A percentile compares a stretch with the other conserved stretches of the same genome.
Evolutionary conservation across 345 rosid species (phyloP).

Genomic region (Heritiera littoralis): DNA sequence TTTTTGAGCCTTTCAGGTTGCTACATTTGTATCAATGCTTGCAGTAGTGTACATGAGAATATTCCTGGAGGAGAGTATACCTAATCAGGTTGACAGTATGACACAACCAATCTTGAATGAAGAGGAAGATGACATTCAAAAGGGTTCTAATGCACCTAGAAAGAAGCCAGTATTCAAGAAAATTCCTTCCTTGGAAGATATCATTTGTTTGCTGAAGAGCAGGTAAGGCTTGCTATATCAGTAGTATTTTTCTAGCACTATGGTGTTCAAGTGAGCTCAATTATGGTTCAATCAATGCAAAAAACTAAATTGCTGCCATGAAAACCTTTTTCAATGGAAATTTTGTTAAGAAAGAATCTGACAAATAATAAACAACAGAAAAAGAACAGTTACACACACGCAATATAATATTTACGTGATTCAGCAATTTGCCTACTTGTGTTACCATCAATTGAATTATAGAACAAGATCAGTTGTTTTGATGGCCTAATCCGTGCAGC

Average conservation of each 20-base stretch:
- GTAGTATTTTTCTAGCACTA: too few relatives aligned
- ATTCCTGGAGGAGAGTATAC: conserved; percentile 58
- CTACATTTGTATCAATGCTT: conserved; percentile 53
- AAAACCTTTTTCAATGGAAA: too few relatives aligned
- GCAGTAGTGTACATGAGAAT: conserved; percentile 77
- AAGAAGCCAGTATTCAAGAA: conserved; percentile 36
- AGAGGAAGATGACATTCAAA: conserved; percentile 24
- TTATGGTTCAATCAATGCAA: too few relatives aligned
- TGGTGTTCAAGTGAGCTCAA: too few relatives aligned
- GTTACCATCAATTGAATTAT: too few relatives aligned
- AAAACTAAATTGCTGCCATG: too few relatives aligned
- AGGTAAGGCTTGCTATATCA: conserved; percentile 41
- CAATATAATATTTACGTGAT: too few relatives aligned
- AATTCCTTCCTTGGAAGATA: conserved; percentile 52
- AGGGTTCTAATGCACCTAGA: conserved; percentile 22
- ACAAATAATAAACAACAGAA: too few relatives aligned
- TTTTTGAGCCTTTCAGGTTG: conserved; percentile 41
- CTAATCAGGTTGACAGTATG: conserved; percentile 25
- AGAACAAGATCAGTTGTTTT: background rate
- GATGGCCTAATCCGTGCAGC: background rate
- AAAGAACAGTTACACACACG: too few relatives aligned
- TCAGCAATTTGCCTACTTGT: too few relatives aligned
- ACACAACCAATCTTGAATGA: conserved; percentile 52
- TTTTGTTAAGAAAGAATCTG: too few relatives aligned
- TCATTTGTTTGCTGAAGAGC: conserved; percentile 50